These are phyloP conservation scores for Zarea fungicola DNA, from an alignment of 2,329 filamentous ascomycete species.

Conservation along the genomic window DNA sequence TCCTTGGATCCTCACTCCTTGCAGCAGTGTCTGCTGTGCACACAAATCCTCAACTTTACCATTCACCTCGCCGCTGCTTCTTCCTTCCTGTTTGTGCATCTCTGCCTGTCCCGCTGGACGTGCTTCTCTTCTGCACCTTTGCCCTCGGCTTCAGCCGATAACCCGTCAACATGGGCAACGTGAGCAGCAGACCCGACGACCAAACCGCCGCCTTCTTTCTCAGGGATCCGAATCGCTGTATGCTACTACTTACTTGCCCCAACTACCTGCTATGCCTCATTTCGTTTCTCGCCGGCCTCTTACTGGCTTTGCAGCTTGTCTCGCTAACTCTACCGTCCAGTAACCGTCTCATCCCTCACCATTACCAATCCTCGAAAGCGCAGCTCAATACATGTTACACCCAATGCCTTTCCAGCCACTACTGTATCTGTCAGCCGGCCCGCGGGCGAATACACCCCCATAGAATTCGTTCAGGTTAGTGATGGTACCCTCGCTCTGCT, in stretches of 20 bases:
- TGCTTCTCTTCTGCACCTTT: not conserved
- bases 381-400: conserved; percentile 69
- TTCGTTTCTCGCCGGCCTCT: conserved; percentile 16
- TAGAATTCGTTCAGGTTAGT: conserved; percentile 89
- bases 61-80: not conserved
- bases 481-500: conserved; percentile 12
- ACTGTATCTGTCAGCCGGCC: conserved; percentile 70
- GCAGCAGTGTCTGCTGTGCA: not conserved
- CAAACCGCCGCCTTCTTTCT: conserved; percentile 68
- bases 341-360: conserved; percentile 78
- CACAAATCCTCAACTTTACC: not conserved
- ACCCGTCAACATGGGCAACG: conserved; percentile 74
- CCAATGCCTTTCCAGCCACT: conserved; percentile 83
- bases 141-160: conserved; percentile 7
- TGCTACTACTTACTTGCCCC: no score
- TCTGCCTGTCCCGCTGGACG: not conserved
- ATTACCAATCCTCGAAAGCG: conserved; percentile 77
- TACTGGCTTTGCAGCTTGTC: conserved; percentile 2
- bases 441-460: conserved; percentile 63
- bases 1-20: not conserved
- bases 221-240: conserved; percentile 89
- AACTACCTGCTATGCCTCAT: no score
- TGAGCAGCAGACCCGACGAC: conserved; percentile 84
- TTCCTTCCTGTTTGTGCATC: not conserved
- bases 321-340: conserved; percentile 40